Conservation (phyloP, 345 rosid species). For the Salix viminalis region DNA sequence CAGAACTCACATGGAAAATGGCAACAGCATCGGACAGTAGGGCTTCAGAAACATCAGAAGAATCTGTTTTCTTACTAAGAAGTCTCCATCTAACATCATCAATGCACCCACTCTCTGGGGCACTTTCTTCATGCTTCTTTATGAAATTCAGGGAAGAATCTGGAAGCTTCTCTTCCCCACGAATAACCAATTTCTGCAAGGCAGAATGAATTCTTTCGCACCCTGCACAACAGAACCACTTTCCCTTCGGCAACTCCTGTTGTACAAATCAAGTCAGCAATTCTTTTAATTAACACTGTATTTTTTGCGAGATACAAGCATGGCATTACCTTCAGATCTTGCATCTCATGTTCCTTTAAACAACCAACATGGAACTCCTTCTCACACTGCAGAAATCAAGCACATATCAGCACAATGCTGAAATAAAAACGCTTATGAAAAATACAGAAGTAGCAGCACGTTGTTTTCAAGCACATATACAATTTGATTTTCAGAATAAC, state of each 20-base stretch:
- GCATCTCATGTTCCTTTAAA: constrained; percentile 69
- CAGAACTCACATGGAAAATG: constrained; percentile 67
- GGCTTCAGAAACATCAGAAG: constrained; percentile 45
- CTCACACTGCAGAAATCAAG: constrained; percentile 52
- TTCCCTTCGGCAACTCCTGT: constrained; percentile 84
- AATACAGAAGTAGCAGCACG: background rate
- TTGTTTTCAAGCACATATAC: background rate
- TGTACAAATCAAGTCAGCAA: constrained; percentile 17
- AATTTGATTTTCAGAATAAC: constrained; percentile 30
- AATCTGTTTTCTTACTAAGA: constrained; percentile 50
- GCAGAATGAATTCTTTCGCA: constrained; percentile 53
- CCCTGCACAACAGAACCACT: constrained; percentile 74
- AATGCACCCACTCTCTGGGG: constrained; percentile 27
- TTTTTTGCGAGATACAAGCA: background rate
- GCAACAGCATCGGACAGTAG: constrained; percentile 63
- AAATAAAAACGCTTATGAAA: background rate
- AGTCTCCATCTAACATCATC: constrained; percentile 85
- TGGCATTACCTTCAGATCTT: constrained; percentile 64
- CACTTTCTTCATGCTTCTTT: constrained; percentile 41
- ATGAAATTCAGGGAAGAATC: constrained; percentile 43
- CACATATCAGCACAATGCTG: background rate
- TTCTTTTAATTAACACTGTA: background rate
- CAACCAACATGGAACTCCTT: constrained; percentile 95
- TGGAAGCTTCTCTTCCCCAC: constrained; percentile 76
- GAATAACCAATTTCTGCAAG: constrained; percentile 45